phyloP scores from a whole-genome alignment of 2,329 filamentous ascomycete species.

The Fusarium sp. region DNA sequence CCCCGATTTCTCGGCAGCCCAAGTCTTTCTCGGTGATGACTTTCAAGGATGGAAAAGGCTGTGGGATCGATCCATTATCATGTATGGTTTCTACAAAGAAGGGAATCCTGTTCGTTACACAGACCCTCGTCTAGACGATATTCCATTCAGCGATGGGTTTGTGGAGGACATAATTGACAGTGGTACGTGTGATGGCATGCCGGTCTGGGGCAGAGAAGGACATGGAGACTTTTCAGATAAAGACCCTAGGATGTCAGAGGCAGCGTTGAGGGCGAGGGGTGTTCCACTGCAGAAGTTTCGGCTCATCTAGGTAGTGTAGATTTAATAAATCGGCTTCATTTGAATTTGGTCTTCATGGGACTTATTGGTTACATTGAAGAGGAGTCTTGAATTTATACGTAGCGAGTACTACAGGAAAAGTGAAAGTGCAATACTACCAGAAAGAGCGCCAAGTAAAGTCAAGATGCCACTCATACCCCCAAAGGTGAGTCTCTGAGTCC shows the following conservation, averaged over 20 bases:
- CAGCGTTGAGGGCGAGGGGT: neutral
- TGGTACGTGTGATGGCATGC: neutral
- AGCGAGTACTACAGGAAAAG: neutral
- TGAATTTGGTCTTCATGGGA: neutral
- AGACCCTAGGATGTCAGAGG: neutral
- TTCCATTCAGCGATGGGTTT: neutral
- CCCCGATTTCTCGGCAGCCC: neutral
- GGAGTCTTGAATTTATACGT: neutral
- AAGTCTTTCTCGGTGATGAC: neutral
- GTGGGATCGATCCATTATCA: too few species aligned
- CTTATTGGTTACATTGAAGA: accelerated
- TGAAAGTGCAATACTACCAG: neutral
- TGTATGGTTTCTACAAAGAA: neutral
- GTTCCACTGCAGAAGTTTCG: neutral
- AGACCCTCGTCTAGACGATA: neutral
- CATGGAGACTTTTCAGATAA: neutral
- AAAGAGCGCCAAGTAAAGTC: neutral
- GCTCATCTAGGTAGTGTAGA: neutral
- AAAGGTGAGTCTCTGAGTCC: neutral
- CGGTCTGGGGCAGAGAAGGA: neutral
- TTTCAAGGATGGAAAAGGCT: neutral
- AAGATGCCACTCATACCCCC: neutral
- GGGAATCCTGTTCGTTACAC: neutral
- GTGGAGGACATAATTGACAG: neutral
- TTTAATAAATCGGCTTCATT: neutral